Percentiles rank a stretch among this genome's conserved stretches.
Evolutionary conservation across 2,329 filamentous ascomycete species (phyloP).

Genomic region (Furcasterigmium sp.): DNA sequence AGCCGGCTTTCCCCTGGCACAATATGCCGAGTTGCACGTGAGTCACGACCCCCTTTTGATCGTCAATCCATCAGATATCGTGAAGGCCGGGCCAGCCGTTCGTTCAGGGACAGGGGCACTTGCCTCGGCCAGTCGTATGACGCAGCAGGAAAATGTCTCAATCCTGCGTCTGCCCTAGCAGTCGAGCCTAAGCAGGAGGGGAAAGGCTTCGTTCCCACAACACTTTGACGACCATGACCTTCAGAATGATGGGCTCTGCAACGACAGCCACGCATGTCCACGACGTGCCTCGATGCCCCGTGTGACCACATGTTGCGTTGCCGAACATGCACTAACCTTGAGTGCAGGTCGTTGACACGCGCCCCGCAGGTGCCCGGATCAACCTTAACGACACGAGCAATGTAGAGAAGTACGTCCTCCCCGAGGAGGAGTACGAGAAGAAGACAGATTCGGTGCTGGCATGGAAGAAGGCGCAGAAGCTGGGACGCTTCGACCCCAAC

Average conservation of each 20-base stretch:
- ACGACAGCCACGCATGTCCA: not conserved
- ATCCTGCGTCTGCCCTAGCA: too few relatives aligned
- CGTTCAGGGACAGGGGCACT: not conserved
- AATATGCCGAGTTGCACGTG: conserved; percentile 77
- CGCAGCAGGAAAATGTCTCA: conserved; percentile 4
- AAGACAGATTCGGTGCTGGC: conserved; percentile 85
- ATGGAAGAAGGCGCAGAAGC: conserved; percentile 91
- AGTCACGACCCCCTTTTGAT: conserved; percentile 32
- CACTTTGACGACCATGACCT: not conserved
- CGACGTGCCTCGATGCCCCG: not conserved
- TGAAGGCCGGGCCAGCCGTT: too few relatives aligned
- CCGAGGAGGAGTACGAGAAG: conserved; percentile 77
- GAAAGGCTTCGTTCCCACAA: not conserved
- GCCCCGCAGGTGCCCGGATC: conserved; percentile 67
- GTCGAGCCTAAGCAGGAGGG: not conserved
- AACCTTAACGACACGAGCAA: conserved; percentile 78
- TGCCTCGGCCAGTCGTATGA: not conserved
- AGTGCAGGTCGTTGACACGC: conserved; percentile 69
- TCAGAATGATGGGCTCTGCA: not conserved
- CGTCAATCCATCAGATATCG: not conserved
- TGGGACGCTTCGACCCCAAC: conserved; percentile 92
- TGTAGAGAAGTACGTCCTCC: conserved; percentile 87
- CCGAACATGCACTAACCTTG: not conserved
- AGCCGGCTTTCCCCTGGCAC: conserved; percentile 59
- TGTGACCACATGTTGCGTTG: not conserved